phyloP scores from a whole-genome alignment of 768 basidiomycete species.

The Boletus pseudopeckii region DNA sequence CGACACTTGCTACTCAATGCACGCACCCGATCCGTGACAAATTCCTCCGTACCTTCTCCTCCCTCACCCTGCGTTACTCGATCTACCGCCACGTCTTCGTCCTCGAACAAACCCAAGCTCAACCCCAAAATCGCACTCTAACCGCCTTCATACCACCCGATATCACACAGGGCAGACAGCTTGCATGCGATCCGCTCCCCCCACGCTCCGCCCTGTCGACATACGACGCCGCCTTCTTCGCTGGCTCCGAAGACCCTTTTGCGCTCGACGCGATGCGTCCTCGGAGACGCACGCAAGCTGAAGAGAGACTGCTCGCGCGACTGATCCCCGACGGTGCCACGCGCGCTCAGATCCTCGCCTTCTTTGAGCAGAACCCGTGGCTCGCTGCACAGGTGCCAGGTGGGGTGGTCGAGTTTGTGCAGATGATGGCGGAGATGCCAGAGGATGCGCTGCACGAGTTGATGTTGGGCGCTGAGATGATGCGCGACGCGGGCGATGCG shows the following conservation, averaged over 20 bases:
- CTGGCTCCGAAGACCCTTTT: slow-evolving; percentile 53
- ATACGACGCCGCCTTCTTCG: slow-evolving; percentile 79
- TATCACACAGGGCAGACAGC: slow-evolving; percentile 48
- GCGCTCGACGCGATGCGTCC: slow-evolving; percentile 22
- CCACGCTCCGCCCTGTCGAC: slow-evolving; percentile 54
- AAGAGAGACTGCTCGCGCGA: slow-evolving; percentile 52
- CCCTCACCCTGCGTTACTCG: slow-evolving; percentile 43
- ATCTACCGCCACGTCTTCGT: slow-evolving; percentile 77
- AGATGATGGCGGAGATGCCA: slow-evolving; percentile 50
- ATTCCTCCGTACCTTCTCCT: slow-evolving; percentile 39
- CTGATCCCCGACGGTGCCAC: slow-evolving; percentile 57
- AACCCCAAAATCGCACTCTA: slow-evolving; percentile 40
- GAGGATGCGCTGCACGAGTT: slow-evolving; percentile 60
- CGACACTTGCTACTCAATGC: slow-evolving; percentile 32
- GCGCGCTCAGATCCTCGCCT: slow-evolving; percentile 56
- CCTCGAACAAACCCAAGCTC: slow-evolving; percentile 55
- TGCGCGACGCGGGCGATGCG: slow-evolving; percentile 30
- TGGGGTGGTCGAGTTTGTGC: slow-evolving; percentile 62
- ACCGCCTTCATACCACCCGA: slow-evolving; percentile 68
- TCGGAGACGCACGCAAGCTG: slow-evolving; percentile 41
- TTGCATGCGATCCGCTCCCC: slow-evolving; percentile 86
- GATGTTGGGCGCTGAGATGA: slow-evolving; percentile 47
- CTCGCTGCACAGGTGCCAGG: slow-evolving; percentile 59
- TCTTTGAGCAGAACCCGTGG: slow-evolving; percentile 55
- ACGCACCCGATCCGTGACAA: slow-evolving; percentile 27